Conservation (phyloP, 768 basidiomycete genomes). For the Lactarius akahatsu region DNA sequence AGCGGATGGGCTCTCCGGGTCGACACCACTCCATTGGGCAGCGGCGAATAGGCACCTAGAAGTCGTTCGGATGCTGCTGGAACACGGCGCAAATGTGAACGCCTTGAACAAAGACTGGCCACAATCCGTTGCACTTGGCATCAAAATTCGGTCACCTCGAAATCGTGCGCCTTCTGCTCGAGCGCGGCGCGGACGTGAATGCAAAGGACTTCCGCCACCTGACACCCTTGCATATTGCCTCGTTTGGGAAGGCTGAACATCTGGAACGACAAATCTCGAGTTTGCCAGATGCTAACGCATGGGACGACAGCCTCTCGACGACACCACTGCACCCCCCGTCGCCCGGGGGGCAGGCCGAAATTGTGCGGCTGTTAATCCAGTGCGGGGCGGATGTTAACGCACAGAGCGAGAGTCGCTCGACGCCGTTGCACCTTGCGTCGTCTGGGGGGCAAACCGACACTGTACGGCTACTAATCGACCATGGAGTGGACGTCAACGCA, state of each 20-base stretch:
- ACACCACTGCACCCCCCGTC: not conserved
- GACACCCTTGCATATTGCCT: not conserved
- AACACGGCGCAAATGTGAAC: not conserved
- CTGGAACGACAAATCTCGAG: too few relatives aligned
- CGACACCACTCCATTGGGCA: not conserved
- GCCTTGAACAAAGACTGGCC: not conserved
- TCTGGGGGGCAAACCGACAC: not conserved
- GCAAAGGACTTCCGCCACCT: too few relatives aligned
- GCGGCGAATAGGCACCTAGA: not conserved
- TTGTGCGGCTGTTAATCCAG: not conserved
- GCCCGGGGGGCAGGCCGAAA: not conserved
- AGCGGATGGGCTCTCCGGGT: too few relatives aligned
- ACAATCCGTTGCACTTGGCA: not conserved
- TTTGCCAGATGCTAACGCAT: too few relatives aligned
- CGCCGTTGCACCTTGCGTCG: not conserved
- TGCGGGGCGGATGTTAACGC: not conserved
- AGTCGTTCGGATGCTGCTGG: not conserved
- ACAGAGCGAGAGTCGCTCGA: not conserved
- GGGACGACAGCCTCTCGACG: not conserved
- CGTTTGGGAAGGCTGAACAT: too few relatives aligned
- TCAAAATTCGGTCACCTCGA: not conserved
- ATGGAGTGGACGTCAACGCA: not conserved
- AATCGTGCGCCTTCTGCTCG: not conserved
- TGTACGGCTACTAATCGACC: not conserved
- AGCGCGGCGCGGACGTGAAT: not conserved